These are phyloP conservation scores for Aspergillus leporis DNA, from an alignment of 495 filamentous ascomycete genomes.

Conservation along the genomic window DNA sequence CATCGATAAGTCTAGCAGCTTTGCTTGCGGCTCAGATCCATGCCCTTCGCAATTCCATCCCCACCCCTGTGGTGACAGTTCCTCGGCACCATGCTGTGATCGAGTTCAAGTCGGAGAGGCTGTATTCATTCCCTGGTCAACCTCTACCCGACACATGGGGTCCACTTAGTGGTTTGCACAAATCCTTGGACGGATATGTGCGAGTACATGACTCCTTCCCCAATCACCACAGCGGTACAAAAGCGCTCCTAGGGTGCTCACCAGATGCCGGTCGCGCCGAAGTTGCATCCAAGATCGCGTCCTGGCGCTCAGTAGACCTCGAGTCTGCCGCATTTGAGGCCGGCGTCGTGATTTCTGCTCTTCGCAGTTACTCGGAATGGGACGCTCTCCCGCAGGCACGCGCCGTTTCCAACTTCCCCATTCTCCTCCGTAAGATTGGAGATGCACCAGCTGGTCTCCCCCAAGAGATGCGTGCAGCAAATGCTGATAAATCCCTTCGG, in stretches of 20 bases:
- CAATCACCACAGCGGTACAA: conserved; percentile 38
- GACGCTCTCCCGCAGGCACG: conserved; percentile 39
- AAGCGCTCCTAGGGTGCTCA: conserved; percentile 33
- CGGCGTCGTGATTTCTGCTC: conserved; percentile 37
- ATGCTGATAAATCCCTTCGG: conserved; percentile 22
- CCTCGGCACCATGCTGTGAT: conserved; percentile 36
- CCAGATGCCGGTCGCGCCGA: conserved; percentile 29
- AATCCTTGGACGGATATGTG: conserved; percentile 45
- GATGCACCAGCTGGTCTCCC: conserved; percentile 20
- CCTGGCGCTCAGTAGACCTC: conserved; percentile 39
- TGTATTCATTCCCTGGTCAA: conserved; percentile 35
- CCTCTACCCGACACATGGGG: conserved; percentile 30
- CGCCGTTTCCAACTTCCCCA: conserved; percentile 39
- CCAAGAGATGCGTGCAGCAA: conserved; percentile 4
- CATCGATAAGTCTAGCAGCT: conserved; percentile 43
- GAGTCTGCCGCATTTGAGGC: conserved; percentile 31
- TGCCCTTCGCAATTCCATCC: conserved; percentile 19
- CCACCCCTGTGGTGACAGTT: conserved; percentile 32
- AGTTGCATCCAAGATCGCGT: conserved; percentile 27
- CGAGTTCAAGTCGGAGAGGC: conserved; percentile 47
- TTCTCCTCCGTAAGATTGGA: conserved; percentile 32
- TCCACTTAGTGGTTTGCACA: conserved; percentile 44
- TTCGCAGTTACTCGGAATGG: conserved; percentile 42
- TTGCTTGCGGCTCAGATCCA: conserved; percentile 39
- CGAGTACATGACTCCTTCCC: conserved; percentile 46